Evolutionary conservation across 2,329 filamentous ascomycete genomes (phyloP).

Genomic region (Blastomyces parvus): DNA sequence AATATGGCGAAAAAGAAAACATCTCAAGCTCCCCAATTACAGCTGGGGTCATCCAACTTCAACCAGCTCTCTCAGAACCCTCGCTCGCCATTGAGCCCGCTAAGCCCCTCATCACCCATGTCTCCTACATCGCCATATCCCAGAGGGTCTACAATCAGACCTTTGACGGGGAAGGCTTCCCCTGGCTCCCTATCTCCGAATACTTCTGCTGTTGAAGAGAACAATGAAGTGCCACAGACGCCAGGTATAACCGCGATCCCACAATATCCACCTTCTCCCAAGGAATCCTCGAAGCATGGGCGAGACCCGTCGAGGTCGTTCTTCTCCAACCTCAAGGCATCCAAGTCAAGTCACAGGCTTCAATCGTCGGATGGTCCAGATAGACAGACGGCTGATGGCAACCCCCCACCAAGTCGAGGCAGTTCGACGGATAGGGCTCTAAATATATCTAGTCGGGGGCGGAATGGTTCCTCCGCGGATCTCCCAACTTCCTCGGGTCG

Average conservation of each 20-base stretch:
- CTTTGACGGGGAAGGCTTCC: slow-evolving; percentile 28
- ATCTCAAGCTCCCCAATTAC: slow-evolving; percentile 11
- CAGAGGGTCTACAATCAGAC: slow-evolving; percentile 29
- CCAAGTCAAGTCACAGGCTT: slow-evolving; percentile 36
- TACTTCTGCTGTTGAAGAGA: slow-evolving; percentile 18
- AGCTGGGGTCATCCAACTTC: slow-evolving; percentile 14
- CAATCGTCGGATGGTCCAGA: slow-evolving; percentile 33
- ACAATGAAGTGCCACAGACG: slow-evolving; percentile 23
- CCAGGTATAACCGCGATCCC: slow-evolving; percentile 39
- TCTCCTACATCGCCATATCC: slow-evolving; percentile 13
- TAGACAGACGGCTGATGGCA: slow-evolving; percentile 26
- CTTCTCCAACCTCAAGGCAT: slow-evolving; percentile 40
- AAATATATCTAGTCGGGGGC: slow-evolving; percentile 26
- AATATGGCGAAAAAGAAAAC: slow-evolving; percentile 17
- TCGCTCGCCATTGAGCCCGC: slow-evolving; percentile 9
- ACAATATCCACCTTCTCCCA: slow-evolving; percentile 37
- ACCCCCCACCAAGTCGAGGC: slow-evolving; percentile 31
- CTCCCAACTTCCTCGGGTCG: slow-evolving; percentile 27
- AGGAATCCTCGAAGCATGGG: slow-evolving; percentile 31
- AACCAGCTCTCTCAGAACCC: slow-evolving; percentile 3
- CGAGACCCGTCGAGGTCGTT: slow-evolving; percentile 40
- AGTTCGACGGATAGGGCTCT: slow-evolving; percentile 37
- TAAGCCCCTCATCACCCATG: slow-evolving; percentile 12
- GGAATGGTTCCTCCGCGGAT: slow-evolving; percentile 35
- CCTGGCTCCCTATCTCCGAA: slow-evolving; percentile 24